phyloP scores from a whole-genome alignment of 2,329 filamentous ascomycete genomes.

The Aspergillus sp. region DNA sequence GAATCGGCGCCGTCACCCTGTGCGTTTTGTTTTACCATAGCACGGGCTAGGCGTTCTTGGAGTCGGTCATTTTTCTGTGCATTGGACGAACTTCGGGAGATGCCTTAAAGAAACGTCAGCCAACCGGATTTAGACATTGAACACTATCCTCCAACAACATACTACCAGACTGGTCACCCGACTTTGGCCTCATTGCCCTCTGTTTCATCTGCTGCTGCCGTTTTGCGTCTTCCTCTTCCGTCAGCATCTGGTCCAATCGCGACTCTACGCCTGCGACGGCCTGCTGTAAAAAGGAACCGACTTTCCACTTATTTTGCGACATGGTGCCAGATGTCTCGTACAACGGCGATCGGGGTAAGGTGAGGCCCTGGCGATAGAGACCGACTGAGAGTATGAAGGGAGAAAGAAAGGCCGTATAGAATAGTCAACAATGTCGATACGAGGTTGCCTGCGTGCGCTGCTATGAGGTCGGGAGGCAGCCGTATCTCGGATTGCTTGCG shows the following conservation, averaged over 20 bases:
- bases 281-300: conserved; percentile 70
- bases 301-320: conserved; percentile 64
- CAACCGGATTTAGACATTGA: neutral
- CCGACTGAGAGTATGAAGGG: neutral
- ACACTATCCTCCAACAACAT: conserved; percentile 16
- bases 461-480: conserved; percentile 4
- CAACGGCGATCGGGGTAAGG: no score
- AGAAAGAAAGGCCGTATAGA: neutral
- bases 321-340: conserved; percentile 21
- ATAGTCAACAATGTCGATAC: conserved; percentile 4
- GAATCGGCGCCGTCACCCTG: conserved; percentile 47
- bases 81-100: conserved; percentile 65
- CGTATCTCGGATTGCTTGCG: neutral
- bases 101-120: conserved; percentile 38
- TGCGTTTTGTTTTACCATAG: conserved; percentile 72
- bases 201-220: conserved; percentile 23
- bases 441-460: conserved; percentile 15
- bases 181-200: conserved; percentile 30
- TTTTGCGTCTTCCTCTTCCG: conserved; percentile 61
- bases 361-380: neutral
- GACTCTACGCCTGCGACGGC: conserved; percentile 94
- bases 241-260: conserved; percentile 84
- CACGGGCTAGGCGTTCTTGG: conserved; percentile 85
- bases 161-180: conserved; percentile 40
- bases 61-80: conserved; percentile 74